phyloP scores from a whole-genome alignment of 139 green algal genomes.

The Volvox africanus region DNA sequence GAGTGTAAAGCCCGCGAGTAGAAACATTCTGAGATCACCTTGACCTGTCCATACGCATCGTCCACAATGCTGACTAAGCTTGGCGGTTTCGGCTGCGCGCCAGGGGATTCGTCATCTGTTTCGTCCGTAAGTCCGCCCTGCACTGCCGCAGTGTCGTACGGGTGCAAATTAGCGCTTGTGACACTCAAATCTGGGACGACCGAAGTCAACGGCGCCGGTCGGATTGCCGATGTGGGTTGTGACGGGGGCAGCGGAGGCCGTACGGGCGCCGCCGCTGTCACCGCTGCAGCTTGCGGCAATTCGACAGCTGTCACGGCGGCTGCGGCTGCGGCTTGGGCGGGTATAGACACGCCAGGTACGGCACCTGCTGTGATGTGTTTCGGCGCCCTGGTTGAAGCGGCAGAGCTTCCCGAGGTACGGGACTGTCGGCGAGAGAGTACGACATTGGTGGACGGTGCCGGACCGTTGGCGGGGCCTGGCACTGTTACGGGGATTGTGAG shows the following conservation, averaged over 20 bases:
- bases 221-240: neutral
- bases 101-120: neutral
- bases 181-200: neutral
- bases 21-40: conserved; percentile 21
- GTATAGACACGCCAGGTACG: too few species aligned
- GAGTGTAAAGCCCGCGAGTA: neutral
- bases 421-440: neutral
- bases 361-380: neutral
- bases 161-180: neutral
- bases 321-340: too few species aligned
- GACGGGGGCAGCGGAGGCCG: neutral
- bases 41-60: conserved; percentile 16
- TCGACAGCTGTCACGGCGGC: too few species aligned
- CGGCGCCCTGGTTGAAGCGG: neutral
- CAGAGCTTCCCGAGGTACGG: neutral
- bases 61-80: conserved; percentile 12
- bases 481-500: neutral
- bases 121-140: neutral
- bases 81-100: neutral
- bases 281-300: too few species aligned
- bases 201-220: neutral
- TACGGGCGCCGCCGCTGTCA: neutral
- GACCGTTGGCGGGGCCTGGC: too few species aligned
- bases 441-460: neutral
- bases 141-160: too few species aligned